Evolutionary conservation across 2,329 filamentous ascomycete species (phyloP).

Genomic region (Exserohilum turcica): DNA sequence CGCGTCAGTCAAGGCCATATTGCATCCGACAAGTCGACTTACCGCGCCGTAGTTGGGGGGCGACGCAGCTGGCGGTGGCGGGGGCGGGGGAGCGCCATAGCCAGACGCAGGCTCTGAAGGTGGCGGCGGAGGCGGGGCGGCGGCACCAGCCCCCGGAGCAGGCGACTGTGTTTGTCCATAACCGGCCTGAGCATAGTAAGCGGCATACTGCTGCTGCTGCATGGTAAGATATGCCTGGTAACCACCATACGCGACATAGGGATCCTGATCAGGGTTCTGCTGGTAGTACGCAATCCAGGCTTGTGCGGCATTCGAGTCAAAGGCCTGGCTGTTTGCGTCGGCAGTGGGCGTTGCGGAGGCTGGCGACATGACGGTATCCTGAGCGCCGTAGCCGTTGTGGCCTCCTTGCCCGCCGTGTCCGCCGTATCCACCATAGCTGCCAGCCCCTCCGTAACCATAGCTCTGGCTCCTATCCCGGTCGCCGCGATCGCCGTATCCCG

Average conservation of each 20-base stretch:
- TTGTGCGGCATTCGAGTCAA: slow-evolving; percentile 80
- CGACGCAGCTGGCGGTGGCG: slow-evolving; percentile 42
- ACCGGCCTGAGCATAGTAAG: slow-evolving; percentile 36
- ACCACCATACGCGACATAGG: slow-evolving; percentile 89
- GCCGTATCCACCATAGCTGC: slow-evolving; percentile 48
- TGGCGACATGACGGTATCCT: slow-evolving; percentile 37
- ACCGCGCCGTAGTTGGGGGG: slow-evolving; percentile 45
- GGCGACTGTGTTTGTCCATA: slow-evolving; percentile 36
- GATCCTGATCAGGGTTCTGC: slow-evolving; percentile 77
- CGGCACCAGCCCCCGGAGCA: slow-evolving; percentile 33
- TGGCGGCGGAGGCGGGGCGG: slow-evolving; percentile 37
- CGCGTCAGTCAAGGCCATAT: slow-evolving; percentile 8
- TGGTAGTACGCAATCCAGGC: slow-evolving; percentile 70
- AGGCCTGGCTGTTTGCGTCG: slow-evolving; percentile 45
- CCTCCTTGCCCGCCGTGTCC: slow-evolving; percentile 42
- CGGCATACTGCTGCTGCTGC: slow-evolving; percentile 40
- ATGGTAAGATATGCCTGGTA: slow-evolving; percentile 50
- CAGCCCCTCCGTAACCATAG: slow-evolving; percentile 45
- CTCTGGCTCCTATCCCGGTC: slow-evolving; percentile 50
- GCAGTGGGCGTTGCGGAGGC: slow-evolving; percentile 48
- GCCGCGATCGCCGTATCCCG: slow-evolving; percentile 50
- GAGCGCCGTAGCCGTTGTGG: slow-evolving; percentile 33
- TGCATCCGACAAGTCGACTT: slow-evolving; percentile 12
- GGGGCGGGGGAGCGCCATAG: slow-evolving; percentile 40
- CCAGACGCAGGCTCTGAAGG: slow-evolving; percentile 36